Percentiles rank a stretch among this genome's conserved stretches.
These are phyloP conservation scores for Leccinum uliginosum DNA, from an alignment of 768 basidiomycete species.

Conservation along the genomic window DNA sequence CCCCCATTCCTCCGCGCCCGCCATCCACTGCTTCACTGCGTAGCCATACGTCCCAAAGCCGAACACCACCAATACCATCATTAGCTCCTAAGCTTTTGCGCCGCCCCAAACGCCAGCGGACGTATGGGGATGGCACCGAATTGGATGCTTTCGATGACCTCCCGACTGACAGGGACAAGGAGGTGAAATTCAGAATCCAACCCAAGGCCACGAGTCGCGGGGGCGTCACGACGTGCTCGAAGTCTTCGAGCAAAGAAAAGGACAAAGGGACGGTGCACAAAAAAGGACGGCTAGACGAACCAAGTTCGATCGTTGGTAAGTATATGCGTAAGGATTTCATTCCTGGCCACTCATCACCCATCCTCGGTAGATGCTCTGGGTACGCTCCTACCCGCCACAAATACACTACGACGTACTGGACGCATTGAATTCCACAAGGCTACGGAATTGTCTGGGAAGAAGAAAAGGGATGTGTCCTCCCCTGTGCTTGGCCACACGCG, in stretches of 20 bases:
- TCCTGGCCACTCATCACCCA: neutral
- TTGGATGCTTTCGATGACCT: slow-evolving; percentile 86
- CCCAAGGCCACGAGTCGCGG: slow-evolving; percentile 62
- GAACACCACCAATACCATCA: slow-evolving; percentile 35
- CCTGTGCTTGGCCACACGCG: slow-evolving; percentile 43
- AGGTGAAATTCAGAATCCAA: slow-evolving; percentile 68
- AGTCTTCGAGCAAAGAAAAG: slow-evolving; percentile 36
- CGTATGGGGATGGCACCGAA: slow-evolving; percentile 87
- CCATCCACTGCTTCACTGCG: slow-evolving; percentile 51
- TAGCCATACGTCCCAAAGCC: slow-evolving; percentile 27
- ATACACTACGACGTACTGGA: slow-evolving; percentile 53
- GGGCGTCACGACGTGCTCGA: slow-evolving; percentile 45
- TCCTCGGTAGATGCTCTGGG: slow-evolving; percentile 17
- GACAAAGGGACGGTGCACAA: slow-evolving; percentile 56
- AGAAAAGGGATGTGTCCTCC: slow-evolving; percentile 50
- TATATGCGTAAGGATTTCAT: slow-evolving; percentile 8
- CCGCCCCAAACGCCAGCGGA: slow-evolving; percentile 70
- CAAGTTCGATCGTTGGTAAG: slow-evolving; percentile 38
- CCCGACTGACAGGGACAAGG: slow-evolving; percentile 79
- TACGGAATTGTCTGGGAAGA: slow-evolving; percentile 42
- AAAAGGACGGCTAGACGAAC: slow-evolving; percentile 48
- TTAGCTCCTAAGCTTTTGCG: slow-evolving; percentile 63
- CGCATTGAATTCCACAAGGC: slow-evolving; percentile 52
- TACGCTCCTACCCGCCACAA: slow-evolving; percentile 41
- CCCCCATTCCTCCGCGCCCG: slow-evolving; percentile 58